phyloP scores from a whole-genome alignment of 768 basidiomycete genomes.

The Omphalotus guepiniiformis region DNA sequence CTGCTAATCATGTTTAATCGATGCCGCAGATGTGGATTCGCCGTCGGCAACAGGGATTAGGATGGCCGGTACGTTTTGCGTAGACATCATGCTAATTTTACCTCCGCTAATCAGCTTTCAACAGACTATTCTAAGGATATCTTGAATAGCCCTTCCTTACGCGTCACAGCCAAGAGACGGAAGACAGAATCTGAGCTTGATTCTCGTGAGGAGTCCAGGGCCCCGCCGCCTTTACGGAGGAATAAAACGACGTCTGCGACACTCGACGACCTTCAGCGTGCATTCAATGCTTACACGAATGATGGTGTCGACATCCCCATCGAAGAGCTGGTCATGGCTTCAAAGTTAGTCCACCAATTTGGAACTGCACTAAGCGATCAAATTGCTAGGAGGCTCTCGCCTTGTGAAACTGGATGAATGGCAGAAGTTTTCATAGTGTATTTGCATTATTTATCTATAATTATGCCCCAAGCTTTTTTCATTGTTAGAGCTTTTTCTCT shows the following conservation, averaged over 20 bases:
- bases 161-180: slow-evolving; percentile 1
- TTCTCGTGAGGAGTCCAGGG: neutral
- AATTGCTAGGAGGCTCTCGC: too few relatives aligned
- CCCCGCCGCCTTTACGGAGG: slow-evolving; percentile 10
- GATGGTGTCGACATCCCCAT: slow-evolving; percentile 48
- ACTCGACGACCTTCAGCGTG: slow-evolving; percentile 39
- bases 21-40: neutral
- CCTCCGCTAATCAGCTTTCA: neutral
- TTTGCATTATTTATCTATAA: too few relatives aligned
- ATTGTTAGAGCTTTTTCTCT: too few relatives aligned
- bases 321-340: slow-evolving; percentile 45
- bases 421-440: too few relatives aligned
- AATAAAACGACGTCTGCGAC: slow-evolving; percentile 36
- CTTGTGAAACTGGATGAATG: too few relatives aligned
- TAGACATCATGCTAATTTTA: neutral
- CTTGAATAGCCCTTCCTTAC: neutral
- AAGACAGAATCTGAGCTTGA: neutral
- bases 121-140: neutral
- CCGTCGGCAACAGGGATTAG: neutral
- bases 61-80: too few relatives aligned
- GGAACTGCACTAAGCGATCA: slow-evolving; percentile 41
- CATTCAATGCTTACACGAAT: slow-evolving; percentile 37
- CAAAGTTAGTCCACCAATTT: slow-evolving; percentile 41
- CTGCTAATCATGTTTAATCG: neutral
- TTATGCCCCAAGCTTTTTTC: too few relatives aligned